Percentiles rank a stretch among this genome's conserved stretches.
Conservation (phyloP, 2,329 filamentous ascomycete species). For the Pseudopithomyces maydicus region DNA sequence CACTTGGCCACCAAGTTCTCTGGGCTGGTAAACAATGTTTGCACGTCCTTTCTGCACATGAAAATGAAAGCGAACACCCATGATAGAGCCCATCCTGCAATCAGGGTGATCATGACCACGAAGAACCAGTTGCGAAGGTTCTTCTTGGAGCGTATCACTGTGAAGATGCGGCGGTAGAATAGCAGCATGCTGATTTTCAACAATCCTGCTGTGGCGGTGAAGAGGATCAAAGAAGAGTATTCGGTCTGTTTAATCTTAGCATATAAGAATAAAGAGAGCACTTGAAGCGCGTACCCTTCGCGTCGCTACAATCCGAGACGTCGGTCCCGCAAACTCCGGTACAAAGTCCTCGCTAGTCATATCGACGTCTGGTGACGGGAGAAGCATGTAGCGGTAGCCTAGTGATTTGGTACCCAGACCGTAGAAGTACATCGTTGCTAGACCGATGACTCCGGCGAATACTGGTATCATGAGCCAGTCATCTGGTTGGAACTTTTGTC, state of each 20-base stretch:
- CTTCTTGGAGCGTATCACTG: conserved; percentile 4
- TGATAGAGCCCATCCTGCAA: conserved; percentile 7
- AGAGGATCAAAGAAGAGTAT: conserved; percentile 14
- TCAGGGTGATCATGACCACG: conserved; percentile 7
- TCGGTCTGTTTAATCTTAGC: conserved; percentile 4
- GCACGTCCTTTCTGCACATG: conserved; percentile 10
- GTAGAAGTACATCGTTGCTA: conserved; percentile 8
- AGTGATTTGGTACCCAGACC: conserved; percentile 5
- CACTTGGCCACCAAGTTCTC: conserved; percentile 2
- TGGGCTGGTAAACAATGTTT: background rate
- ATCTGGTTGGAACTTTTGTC: too few species aligned
- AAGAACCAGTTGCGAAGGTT: conserved; percentile 12
- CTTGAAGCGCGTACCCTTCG: background rate
- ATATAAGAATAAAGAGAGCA: too few species aligned
- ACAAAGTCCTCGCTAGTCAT: background rate
- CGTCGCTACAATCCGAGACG: background rate
- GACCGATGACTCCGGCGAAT: background rate
- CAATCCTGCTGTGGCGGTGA: conserved; percentile 6
- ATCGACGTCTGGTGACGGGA: background rate
- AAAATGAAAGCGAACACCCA: conserved; percentile 15
- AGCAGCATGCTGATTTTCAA: conserved; percentile 14
- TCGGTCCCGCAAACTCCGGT: background rate
- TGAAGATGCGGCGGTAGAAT: conserved; percentile 17
- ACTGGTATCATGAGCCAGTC: conserved; percentile 13
- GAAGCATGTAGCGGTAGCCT: conserved; percentile 1